Base-by-base conservation (phyloP, 2,329 filamentous ascomycete species). In the Fusarium globosum region DNA sequence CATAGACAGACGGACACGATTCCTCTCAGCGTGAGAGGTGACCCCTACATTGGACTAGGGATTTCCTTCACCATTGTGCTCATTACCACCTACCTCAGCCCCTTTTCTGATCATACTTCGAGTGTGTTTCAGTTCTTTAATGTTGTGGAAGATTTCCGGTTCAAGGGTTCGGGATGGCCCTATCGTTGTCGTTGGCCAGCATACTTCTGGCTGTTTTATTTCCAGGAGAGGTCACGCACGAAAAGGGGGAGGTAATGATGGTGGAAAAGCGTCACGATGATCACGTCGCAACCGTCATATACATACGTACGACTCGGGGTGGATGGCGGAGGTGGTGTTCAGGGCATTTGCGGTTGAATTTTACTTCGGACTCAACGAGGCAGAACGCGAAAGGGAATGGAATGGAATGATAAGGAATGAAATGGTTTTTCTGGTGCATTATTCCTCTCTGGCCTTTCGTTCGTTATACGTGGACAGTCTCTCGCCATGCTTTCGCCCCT, bases 1-100 rank as follows among this genome's bases (percentile, higher is more conserved):
- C 80, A 85, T 86, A 86, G 84, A 86, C 80, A 80, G 79, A 80
- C 77, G 79, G 78, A 80, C 78, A 77, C 58, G 76, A 77, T 60
- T 73, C 73, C 80, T 79, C 78, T 79, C 77, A 76, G 75, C 72
- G 75, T 72, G 79, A 79, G 77, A 77, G 76, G 77, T 76, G 77
- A 72, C 71, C 74, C 66, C 69, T 73, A 65, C 70, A 76, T 75
- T 74, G 73, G 76, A 77, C 65, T 76, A 75, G 69, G 77, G 76
- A 77, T 75, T 75, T 77, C 65, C 68, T 77, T 79, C 73, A 79
- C 77, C 72, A 75, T 73, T 76, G 75, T 80, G 72, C 77, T 78
- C 78, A 77, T 69, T 75, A 74, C 71, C 74, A 74, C 67, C 73
- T 74, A 75, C 73, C 73, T 62, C 70, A 69, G 68, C 65, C 70